Percentiles rank a stretch among this genome's conserved stretches.
Conservation (phyloP, 257 asterid species). For the Petrea volubilis region DNA sequence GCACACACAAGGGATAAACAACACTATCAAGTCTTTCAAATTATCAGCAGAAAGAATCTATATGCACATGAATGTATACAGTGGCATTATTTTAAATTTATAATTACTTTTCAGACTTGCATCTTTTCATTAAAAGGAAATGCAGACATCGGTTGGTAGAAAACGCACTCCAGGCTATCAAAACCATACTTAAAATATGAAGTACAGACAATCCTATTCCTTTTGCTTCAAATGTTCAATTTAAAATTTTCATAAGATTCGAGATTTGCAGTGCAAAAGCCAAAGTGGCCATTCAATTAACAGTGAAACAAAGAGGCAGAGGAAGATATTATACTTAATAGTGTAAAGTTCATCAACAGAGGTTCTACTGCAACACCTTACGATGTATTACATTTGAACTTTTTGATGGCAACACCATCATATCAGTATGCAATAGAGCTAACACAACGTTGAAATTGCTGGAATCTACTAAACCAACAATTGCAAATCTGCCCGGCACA, state of each 20-base stretch:
- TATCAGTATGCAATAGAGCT: conserved; percentile 5
- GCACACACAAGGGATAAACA: background rate
- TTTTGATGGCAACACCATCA: background rate
- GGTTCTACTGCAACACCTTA: background rate
- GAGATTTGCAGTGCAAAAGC: background rate
- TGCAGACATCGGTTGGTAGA: too few relatives aligned
- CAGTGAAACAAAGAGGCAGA: background rate
- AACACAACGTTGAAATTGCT: background rate
- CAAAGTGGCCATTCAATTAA: background rate
- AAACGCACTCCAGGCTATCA: too few relatives aligned
- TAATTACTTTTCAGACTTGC: background rate
- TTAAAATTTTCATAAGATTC: background rate
- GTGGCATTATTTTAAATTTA: background rate
- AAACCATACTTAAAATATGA: background rate
- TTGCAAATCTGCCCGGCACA: too few relatives aligned
- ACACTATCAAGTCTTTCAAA: background rate
- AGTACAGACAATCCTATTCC: background rate
- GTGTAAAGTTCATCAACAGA: background rate
- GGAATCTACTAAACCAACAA: background rate
- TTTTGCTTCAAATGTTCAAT: background rate
- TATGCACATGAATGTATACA: background rate
- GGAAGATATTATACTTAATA: background rate
- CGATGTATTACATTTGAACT: background rate
- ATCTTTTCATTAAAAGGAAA: background rate
- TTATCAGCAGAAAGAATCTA: background rate